Evolutionary conservation across 352 stramenopile genomes (phyloP), one percentile per base, ranked within the genome.

Genomic region (Thalassiosira oceanica): DNA sequence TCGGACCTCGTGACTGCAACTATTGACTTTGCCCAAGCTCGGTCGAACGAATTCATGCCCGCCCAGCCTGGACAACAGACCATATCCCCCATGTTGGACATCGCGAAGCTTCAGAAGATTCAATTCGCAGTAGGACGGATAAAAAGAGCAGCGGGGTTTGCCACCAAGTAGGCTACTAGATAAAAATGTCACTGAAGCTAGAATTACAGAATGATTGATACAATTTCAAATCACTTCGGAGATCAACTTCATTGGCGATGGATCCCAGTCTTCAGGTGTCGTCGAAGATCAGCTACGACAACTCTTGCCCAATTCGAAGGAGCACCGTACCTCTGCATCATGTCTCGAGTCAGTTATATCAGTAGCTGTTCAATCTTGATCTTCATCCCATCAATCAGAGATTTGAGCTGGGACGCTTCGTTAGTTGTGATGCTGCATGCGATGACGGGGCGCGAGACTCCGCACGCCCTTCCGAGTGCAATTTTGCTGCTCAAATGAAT

Each of bases 281-380:
- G n/a, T n/a, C n/a, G n/a, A n/a, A n/a, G n/a, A n/a, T n/a, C n/a
- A n/a, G n/a, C n/a, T n/a, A n/a, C n/a, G n/a, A n/a, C n/a, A n/a
- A n/a, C n/a, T n/a, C n/a, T n/a, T n/a, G n/a, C n/a, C n/a, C n/a
- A n/a, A n/a, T n/a, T n/a, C n/a, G n/a, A 62, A 15, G 21, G 20
- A 28, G 11, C 31, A 13, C 13, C 61, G 51, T 45, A 63, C 51
- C 61, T 73, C 68, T 60, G 68, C 61, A 78, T 78, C 68, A 78
- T 50, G 60, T 73, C 69, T 61, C 66, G 44, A 7, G 35, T 53
- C 23, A 41, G 51, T 98, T 98, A 99, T 92, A 99, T 98, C 82
- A 99, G 91, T 44, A 99, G 90, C 89, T 99, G 96, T 89, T 99
- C 97, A 89, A 99, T 99, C 86, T 99, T 96, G 74, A 98, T 93